Conservation (phyloP, 148 eudicot genomes). For the Cornus controversa region DNA sequence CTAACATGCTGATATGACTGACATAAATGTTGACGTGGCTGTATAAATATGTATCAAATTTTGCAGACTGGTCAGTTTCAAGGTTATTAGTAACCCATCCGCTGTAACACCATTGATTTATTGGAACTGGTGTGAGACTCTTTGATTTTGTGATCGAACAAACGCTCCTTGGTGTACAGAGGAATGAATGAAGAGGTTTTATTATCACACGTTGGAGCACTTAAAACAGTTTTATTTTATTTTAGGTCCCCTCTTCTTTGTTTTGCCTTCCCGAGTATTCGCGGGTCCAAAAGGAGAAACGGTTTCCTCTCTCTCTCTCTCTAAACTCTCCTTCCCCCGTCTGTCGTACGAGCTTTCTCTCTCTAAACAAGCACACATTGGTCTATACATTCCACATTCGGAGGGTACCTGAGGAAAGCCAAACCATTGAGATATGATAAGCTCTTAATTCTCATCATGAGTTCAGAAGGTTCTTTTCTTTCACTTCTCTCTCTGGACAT, state of each 20-base stretch:
- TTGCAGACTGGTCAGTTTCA: too few relatives aligned
- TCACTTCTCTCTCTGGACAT: neutral
- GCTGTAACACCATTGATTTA: too few relatives aligned
- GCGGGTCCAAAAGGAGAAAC: slow-evolving; percentile 26
- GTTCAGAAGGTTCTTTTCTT: slow-evolving; percentile 7
- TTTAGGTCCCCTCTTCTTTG: neutral
- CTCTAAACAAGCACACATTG: neutral
- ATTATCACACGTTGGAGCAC: too few relatives aligned
- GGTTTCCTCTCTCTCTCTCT: slow-evolving; percentile 24
- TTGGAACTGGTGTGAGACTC: too few relatives aligned
- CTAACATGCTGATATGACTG: too few relatives aligned
- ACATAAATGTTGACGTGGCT: too few relatives aligned
- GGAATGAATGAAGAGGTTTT: too few relatives aligned
- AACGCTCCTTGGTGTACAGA: too few relatives aligned
- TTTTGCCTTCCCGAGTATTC: slow-evolving; percentile 22
- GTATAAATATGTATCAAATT: too few relatives aligned
- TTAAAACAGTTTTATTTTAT: too few relatives aligned
- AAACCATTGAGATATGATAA: neutral
- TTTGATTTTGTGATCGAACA: too few relatives aligned
- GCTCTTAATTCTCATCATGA: slow-evolving; percentile 1
- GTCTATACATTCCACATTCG: neutral
- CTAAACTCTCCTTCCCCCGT: slow-evolving; percentile 1
- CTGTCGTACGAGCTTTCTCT: neutral
- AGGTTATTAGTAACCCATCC: too few relatives aligned
- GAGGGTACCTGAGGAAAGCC: neutral